A percentile compares a stretch with the other conserved stretches of the same genome.
Conservation (phyloP, 2,329 filamentous ascomycete genomes). For the Pyricularia sp. region DNA sequence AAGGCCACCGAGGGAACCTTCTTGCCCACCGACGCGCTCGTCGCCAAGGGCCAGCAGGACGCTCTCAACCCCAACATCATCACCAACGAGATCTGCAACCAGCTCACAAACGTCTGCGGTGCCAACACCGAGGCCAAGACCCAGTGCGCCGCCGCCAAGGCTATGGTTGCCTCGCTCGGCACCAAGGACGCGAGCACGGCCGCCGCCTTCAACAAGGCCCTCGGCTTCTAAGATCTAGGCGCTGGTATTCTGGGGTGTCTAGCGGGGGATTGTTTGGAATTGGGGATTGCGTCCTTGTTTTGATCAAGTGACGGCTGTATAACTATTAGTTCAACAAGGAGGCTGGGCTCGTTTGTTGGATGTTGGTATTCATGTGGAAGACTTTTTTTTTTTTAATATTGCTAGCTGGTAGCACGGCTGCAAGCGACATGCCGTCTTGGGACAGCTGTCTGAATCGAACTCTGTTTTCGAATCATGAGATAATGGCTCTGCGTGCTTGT, state of each 20-base stretch:
- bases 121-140: constrained; percentile 44
- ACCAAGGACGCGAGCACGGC: constrained; percentile 38
- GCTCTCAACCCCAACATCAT: constrained; percentile 56
- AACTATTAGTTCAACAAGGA: too few species aligned
- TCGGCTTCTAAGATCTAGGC: constrained; percentile 20
- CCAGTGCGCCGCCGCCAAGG: constrained; percentile 36
- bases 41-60: constrained; percentile 41
- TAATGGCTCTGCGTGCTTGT: background rate
- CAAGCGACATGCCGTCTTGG: background rate
- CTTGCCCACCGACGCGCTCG: constrained; percentile 44
- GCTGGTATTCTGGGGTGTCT: too few species aligned
- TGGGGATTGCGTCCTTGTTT: too few species aligned
- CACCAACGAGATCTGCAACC: constrained; percentile 52
- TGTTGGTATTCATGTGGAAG: background rate
- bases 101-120: constrained; percentile 48
- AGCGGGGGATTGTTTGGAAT: too few species aligned
- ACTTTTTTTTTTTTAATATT: background rate
- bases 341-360: background rate
- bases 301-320: too few species aligned
- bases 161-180: constrained; percentile 37
- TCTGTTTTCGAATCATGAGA: background rate
- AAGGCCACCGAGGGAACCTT: constrained; percentile 44
- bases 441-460: background rate
- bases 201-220: constrained; percentile 33
- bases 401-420: background rate